phyloP scores from a whole-genome alignment of 805 yeast species.

The Limtongozyma cylindracea region DNA sequence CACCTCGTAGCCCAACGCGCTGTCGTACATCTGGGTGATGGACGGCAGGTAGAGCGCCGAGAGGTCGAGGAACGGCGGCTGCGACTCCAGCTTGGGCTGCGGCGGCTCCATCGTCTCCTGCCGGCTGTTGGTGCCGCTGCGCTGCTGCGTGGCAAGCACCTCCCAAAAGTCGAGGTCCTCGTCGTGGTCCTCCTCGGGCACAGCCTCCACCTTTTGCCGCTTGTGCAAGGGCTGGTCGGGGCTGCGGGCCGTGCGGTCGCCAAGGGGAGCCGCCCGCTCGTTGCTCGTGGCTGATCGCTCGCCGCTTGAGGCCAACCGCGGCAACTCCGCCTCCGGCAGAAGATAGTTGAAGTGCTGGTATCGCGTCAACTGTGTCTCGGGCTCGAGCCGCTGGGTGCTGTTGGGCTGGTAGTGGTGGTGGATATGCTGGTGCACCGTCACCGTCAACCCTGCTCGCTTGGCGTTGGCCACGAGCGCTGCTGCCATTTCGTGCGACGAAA shows the following conservation, averaged over 20 bases:
- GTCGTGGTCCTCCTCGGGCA: constrained; percentile 14
- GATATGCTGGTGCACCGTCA: constrained; percentile 68
- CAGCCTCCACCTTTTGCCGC: constrained; percentile 3
- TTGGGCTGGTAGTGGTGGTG: constrained; percentile 47
- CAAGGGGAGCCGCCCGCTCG: constrained; percentile 16
- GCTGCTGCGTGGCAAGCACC: too few species aligned
- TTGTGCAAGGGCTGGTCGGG: background rate
- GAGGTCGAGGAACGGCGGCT: too few species aligned
- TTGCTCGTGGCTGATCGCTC: constrained; percentile 2
- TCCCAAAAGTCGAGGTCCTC: constrained; percentile 34
- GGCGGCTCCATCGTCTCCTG: too few species aligned
- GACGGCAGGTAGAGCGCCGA: too few species aligned
- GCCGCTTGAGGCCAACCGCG: constrained; percentile 16
- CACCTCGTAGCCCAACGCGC: too few species aligned
- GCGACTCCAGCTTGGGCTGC: too few species aligned
- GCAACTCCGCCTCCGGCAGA: constrained; percentile 48
- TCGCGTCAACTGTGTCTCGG: constrained; percentile 3
- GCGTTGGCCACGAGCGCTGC: constrained; percentile 36
- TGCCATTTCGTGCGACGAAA: constrained; percentile 25
- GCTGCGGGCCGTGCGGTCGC: constrained; percentile 11
- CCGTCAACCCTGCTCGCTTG: constrained; percentile 22
- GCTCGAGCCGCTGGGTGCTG: constrained; percentile 3
- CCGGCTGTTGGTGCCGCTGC: too few species aligned
- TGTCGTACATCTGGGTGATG: too few species aligned
- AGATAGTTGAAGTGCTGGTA: constrained; percentile 46